Evolutionary conservation across 2,329 filamentous ascomycete species (phyloP).

Genomic region (Fusarium tupiense): DNA sequence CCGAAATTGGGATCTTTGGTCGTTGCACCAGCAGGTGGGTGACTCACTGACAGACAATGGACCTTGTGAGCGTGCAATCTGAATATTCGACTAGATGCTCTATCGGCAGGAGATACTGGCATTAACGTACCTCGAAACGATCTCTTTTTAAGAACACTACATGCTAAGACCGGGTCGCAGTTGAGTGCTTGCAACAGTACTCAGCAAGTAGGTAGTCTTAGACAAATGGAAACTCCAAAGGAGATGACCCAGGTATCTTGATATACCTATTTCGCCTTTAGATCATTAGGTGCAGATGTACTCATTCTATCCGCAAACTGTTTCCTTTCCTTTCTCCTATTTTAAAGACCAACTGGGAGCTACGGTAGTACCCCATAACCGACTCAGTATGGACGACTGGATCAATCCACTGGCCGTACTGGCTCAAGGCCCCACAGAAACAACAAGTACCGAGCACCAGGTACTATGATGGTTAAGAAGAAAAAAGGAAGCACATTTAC

Average conservation of each 20-base stretch:
- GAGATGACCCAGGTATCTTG: not conserved
- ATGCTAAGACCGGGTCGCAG: not conserved
- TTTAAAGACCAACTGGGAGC: not conserved
- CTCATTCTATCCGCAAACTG: not conserved
- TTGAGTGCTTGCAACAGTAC: not conserved
- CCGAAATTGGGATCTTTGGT: not conserved
- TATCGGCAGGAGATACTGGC: not conserved
- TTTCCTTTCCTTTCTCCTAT: not conserved
- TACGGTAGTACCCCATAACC: not conserved
- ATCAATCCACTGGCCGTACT: not conserved
- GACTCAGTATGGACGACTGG: not conserved
- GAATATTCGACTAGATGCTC: not conserved
- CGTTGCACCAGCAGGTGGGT: not conserved
- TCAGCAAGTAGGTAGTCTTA: not conserved
- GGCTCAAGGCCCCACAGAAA: slow-evolving; percentile 6
- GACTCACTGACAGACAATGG: not conserved
- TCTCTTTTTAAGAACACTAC: not conserved
- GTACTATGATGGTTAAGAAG: not conserved
- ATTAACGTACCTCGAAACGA: not conserved
- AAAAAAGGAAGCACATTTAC: not conserved
- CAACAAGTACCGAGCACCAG: not conserved
- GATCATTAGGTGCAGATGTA: not conserved
- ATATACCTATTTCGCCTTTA: not conserved
- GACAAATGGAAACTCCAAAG: not conserved
- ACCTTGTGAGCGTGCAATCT: not conserved